A percentile compares a stretch with the other conserved stretches of the same genome.
These are phyloP conservation scores for Phytophthora uliginosa DNA, from an alignment of 352 stramenopile genomes.

Conservation along the genomic window DNA sequence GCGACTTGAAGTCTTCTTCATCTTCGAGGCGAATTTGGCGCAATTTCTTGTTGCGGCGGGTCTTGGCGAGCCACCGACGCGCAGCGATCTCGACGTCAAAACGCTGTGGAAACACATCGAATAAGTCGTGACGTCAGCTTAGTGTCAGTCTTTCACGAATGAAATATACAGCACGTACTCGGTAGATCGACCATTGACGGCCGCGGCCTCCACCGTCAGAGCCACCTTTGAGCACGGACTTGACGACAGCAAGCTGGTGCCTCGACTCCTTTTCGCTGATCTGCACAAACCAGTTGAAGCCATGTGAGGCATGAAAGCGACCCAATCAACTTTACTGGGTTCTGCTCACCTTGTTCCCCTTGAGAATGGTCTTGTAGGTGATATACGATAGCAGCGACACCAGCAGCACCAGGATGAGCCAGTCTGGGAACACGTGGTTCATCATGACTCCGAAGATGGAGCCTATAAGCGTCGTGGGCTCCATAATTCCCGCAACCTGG, in stretches of 20 bases:
- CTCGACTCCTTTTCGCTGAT: slow-evolving; percentile 70
- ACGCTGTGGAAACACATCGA: slow-evolving; percentile 40
- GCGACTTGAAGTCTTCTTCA: slow-evolving; percentile 70
- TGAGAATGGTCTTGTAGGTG: slow-evolving; percentile 79
- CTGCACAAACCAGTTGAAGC: slow-evolving; percentile 20
- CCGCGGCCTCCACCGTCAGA: slow-evolving; percentile 52
- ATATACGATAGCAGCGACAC: slow-evolving; percentile 82
- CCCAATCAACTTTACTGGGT: background rate
- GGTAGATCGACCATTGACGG: slow-evolving; percentile 77
- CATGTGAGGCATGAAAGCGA: background rate
- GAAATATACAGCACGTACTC: slow-evolving; percentile 36
- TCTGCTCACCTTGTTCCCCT: slow-evolving; percentile 64
- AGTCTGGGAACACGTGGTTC: slow-evolving; percentile 87
- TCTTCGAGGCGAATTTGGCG: slow-evolving; percentile 57
- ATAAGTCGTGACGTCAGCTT: background rate
- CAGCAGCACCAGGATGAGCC: slow-evolving; percentile 83
- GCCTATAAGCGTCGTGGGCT: slow-evolving; percentile 92
- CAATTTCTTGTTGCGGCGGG: slow-evolving; percentile 63
- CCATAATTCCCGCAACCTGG: slow-evolving; percentile 99
- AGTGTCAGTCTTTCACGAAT: background rate
- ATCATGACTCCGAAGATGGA: slow-evolving; percentile 87
- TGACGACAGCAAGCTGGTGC: slow-evolving; percentile 52
- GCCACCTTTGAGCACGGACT: slow-evolving; percentile 60
- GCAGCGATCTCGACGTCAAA: slow-evolving; percentile 75
- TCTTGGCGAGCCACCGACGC: slow-evolving; percentile 69